Evolutionary conservation across 257 asterid species (phyloP).

Genomic region (Dorcoceras hygrometricum): DNA sequence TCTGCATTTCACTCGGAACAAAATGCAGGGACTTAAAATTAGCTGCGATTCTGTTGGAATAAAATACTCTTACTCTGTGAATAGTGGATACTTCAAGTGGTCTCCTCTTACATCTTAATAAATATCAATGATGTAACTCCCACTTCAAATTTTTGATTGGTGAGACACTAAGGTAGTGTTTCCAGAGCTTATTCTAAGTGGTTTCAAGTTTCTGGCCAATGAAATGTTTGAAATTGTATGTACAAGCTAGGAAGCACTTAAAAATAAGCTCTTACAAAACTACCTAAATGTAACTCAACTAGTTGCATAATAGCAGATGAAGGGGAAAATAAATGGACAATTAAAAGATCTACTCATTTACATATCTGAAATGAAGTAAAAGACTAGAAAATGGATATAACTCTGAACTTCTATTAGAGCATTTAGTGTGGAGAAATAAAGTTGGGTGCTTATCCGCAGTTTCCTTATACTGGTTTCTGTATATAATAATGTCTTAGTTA

Average conservation of each 20-base stretch:
- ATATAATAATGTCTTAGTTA: not conserved
- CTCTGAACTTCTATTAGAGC: not conserved
- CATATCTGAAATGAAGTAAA: not conserved
- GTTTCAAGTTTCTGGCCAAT: no score
- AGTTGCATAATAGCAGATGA: not conserved
- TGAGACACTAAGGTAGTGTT: no score
- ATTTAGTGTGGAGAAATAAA: not conserved
- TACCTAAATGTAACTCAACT: no score
- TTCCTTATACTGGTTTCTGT: not conserved
- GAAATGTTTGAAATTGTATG: no score
- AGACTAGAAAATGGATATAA: not conserved
- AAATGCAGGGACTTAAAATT: not conserved
- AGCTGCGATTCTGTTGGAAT: not conserved
- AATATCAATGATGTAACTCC: not conserved
- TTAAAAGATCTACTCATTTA: no score
- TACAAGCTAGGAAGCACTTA: no score
- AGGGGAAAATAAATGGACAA: not conserved
- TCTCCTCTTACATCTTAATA: not conserved
- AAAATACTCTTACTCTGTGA: not conserved
- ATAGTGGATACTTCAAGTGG: not conserved
- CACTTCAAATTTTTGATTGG: not conserved
- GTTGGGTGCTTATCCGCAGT: no score
- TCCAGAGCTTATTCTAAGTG: no score
- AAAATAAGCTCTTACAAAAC: no score
- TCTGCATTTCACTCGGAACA: not conserved